These are phyloP conservation scores for Scenedesmus sp. DNA, from an alignment of 163 green algal species.

Conservation along the genomic window DNA sequence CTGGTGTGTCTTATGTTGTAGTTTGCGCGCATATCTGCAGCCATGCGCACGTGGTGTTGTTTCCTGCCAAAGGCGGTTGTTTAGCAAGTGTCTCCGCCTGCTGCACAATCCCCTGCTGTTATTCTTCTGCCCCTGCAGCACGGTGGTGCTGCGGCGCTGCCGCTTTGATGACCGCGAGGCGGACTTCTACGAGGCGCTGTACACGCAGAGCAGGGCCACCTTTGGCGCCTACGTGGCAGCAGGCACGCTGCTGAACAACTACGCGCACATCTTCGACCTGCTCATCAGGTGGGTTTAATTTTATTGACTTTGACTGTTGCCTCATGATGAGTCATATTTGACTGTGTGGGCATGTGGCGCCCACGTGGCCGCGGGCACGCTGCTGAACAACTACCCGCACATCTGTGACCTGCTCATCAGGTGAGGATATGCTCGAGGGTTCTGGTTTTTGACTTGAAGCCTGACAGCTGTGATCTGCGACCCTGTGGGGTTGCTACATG, in stretches of 20 bases:
- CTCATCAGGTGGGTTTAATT: conserved; percentile 77
- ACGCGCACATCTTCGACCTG: conserved; percentile 97
- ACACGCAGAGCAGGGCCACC: conserved; percentile 83
- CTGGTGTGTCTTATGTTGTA: no score
- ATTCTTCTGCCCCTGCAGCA: conserved; percentile 25
- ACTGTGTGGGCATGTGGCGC: conserved; percentile 53
- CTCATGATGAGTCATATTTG: conserved; percentile 60
- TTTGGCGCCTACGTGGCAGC: conserved; percentile 88
- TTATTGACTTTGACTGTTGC: neutral
- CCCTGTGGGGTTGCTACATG: no score
- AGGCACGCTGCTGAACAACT: conserved; percentile 94
- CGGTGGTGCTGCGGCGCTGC: conserved; percentile 77
- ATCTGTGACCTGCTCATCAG: conserved; percentile 97
- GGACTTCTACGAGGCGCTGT: conserved; percentile 95
- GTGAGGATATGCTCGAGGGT: conserved; percentile 1
- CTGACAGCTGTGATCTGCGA: neutral
- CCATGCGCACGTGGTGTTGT: neutral
- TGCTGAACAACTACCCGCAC: conserved; percentile 97
- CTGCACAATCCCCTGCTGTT: neutral
- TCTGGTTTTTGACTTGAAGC: neutral
- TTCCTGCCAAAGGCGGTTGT: neutral
- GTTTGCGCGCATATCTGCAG: neutral
- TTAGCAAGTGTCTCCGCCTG: neutral
- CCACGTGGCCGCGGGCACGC: conserved; percentile 83
- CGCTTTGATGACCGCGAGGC: conserved; percentile 87